Conservation (phyloP, 73 alveolate genomes). For the Tetrahymena borealis region DNA sequence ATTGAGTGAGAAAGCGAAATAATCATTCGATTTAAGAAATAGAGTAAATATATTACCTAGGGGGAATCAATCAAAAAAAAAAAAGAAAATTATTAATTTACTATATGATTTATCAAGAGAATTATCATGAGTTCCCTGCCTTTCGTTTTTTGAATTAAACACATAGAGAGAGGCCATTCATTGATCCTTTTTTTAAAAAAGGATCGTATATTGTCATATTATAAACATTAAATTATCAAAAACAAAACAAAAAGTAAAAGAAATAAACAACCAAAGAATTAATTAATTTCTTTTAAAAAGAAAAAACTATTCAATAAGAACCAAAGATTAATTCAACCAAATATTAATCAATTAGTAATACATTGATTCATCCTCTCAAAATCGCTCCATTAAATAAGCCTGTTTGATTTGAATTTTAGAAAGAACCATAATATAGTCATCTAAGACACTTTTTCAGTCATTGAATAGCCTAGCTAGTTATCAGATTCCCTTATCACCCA, state of each 20-base stretch:
- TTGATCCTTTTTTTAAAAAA: not conserved
- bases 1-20: not conserved
- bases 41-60: not conserved
- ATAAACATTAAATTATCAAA: not conserved
- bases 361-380: too few relatives aligned
- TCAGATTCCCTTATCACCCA: not conserved
- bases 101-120: not conserved
- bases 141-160: not conserved
- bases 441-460: too few relatives aligned
- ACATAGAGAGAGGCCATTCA: not conserved
- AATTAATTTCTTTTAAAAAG: not conserved
- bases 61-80: not conserved
- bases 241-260: not conserved
- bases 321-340: not conserved
- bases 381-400: too few relatives aligned
- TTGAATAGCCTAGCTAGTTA: too few relatives aligned
- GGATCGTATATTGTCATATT: not conserved
- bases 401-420: too few relatives aligned
- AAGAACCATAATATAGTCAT: too few relatives aligned
- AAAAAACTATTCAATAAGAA: not conserved
- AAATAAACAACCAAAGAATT: not conserved
- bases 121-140: not conserved
- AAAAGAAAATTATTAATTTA: not conserved
- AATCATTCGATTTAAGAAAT: not conserved
- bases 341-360: not conserved